Conservation (phyloP, 257 asterid species). For the Vinca minor region DNA sequence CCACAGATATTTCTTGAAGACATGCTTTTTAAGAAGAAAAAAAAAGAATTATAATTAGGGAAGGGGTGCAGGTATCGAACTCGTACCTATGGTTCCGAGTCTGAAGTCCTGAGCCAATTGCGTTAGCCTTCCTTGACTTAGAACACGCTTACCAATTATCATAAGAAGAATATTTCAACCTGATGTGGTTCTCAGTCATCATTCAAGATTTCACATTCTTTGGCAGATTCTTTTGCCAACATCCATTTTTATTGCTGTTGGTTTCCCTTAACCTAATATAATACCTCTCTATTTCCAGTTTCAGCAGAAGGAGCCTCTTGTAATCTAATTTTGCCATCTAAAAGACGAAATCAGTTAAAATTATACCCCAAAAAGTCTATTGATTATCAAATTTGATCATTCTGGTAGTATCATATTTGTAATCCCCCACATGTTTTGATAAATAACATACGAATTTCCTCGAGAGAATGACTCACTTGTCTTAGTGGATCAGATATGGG, state of each 20-base stretch:
- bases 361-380: too few species aligned
- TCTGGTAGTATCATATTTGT: not conserved
- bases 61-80: too few species aligned
- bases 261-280: not conserved
- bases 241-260: not conserved
- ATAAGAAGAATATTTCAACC: not conserved
- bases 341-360: not conserved
- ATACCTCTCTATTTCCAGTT: not conserved
- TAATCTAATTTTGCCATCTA: not conserved
- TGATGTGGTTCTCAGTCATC: not conserved
- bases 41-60: too few species aligned
- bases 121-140: too few species aligned
- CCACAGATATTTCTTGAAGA: not conserved
- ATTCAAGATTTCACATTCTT: not conserved
- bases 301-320: not conserved
- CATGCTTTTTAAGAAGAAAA: too few species aligned
- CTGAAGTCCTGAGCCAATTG: too few species aligned
- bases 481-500: slow-evolving; percentile 29
- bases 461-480: not conserved
- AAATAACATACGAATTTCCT: not conserved
- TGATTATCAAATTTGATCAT: not conserved
- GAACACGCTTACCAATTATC: too few species aligned
- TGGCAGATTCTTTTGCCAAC: not conserved
- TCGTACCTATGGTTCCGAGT: too few species aligned
- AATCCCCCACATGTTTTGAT: not conserved